Percentiles rank a stretch among this genome's conserved stretches.
phyloP scores from a whole-genome alignment of 2,329 filamentous ascomycete genomes.

The Blastomyces percursus region DNA sequence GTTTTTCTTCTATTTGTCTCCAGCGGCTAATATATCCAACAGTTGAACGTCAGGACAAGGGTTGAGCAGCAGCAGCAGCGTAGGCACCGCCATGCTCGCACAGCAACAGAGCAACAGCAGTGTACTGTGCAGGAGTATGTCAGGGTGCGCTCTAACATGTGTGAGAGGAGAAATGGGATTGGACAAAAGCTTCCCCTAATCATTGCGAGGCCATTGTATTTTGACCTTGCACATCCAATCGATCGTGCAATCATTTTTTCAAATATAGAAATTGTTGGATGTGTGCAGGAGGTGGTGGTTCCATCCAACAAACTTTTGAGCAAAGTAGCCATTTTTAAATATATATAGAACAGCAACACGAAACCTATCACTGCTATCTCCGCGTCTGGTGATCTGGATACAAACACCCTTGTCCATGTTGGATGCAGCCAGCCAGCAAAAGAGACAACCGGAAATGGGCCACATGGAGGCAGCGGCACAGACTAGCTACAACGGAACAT shows the following conservation, averaged over 20 bases:
- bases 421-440: background rate
- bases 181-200: background rate
- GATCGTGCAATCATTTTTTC: background rate
- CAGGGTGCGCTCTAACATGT: background rate
- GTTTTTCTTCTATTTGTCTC: background rate
- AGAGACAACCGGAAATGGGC: background rate
- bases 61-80: background rate
- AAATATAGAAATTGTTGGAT: background rate
- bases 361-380: background rate
- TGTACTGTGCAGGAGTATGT: background rate
- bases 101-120: background rate
- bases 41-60: background rate
- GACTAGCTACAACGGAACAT: background rate
- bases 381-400: background rate
- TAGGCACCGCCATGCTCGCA: background rate
- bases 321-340: background rate
- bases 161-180: background rate
- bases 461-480: constrained; percentile 1
- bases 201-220: background rate
- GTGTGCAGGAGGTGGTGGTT: background rate
- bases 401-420: background rate
- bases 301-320: background rate
- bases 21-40: background rate
- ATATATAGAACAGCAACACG: background rate
- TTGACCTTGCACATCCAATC: background rate